Evolutionary conservation across 768 basidiomycete species (phyloP).

Genomic region (Boletus insuetus): DNA sequence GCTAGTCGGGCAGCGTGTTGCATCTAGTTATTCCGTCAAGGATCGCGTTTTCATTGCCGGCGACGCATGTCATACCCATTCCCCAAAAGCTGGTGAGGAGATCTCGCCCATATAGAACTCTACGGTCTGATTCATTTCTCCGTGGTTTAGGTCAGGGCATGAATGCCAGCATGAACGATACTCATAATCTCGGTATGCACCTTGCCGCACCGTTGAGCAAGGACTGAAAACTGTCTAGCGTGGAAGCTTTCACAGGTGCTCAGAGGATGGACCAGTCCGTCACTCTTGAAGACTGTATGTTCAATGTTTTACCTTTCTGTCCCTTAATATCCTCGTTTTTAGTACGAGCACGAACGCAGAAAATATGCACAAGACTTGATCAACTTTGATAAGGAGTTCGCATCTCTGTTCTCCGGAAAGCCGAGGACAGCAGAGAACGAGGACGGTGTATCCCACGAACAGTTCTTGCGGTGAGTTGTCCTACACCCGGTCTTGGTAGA

Average conservation of each 20-base stretch:
- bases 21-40: slow-evolving; percentile 55
- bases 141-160: slow-evolving; percentile 60
- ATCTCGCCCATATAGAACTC: not conserved
- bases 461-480: slow-evolving; percentile 34
- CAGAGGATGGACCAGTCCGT: slow-evolving; percentile 37
- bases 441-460: slow-evolving; percentile 33
- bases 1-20: slow-evolving; percentile 72
- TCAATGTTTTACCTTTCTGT: not conserved
- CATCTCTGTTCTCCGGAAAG: slow-evolving; percentile 66
- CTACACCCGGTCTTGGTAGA: not conserved
- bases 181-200: slow-evolving; percentile 59
- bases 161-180: slow-evolving; percentile 77
- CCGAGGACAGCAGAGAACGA: slow-evolving; percentile 45
- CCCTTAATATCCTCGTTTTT: not conserved
- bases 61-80: slow-evolving; percentile 72
- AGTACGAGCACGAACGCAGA: slow-evolving; percentile 71
- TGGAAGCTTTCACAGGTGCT: slow-evolving; percentile 51
- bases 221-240: slow-evolving; percentile 44
- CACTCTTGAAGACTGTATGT: slow-evolving; percentile 41
- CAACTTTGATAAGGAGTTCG: slow-evolving; percentile 63
- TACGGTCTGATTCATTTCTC: not conserved
- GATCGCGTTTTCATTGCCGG: slow-evolving; percentile 75
- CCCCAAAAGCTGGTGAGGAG: slow-evolving; percentile 56
- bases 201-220: slow-evolving; percentile 27
- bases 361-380: slow-evolving; percentile 73